Percentiles rank a stretch among this genome's conserved stretches.
These are phyloP conservation scores for Zhuliangozyma blackwelliae DNA, from an alignment of 1,139 yeast species.

Conservation along the genomic window DNA sequence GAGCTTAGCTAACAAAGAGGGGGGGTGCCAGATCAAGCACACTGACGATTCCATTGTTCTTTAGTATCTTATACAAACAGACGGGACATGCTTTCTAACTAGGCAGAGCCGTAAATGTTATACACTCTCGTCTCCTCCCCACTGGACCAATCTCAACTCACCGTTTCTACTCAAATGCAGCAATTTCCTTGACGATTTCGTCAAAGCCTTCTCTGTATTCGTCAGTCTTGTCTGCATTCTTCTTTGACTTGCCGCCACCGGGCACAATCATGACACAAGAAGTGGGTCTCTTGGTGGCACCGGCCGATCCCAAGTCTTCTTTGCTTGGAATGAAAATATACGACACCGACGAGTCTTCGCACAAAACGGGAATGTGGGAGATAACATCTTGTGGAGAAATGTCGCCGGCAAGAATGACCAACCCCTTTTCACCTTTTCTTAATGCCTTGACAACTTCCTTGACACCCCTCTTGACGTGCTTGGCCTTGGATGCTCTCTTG, in stretches of 20 bases:
- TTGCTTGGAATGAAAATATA: constrained; percentile 91
- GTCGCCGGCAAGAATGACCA: constrained; percentile 95
- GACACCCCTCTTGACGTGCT: constrained; percentile 97
- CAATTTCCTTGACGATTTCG: constrained; percentile 89
- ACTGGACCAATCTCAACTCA: not conserved
- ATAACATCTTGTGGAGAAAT: constrained; percentile 96
- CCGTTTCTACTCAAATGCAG: not conserved
- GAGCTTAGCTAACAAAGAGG: no score
- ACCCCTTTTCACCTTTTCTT: constrained; percentile 96
- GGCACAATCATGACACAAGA: constrained; percentile 97
- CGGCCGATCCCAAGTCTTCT: constrained; percentile 97
- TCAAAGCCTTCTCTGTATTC: constrained; percentile 92
- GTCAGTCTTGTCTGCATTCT: constrained; percentile 72
- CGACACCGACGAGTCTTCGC: constrained; percentile 92
- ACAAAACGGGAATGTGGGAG: constrained; percentile 93
- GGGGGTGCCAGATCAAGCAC: no score
- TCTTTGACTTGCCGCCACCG: constrained; percentile 85
- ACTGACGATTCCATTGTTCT: no score
- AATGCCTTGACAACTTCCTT: constrained; percentile 97
- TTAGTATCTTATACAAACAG: no score
- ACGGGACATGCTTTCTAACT: no score
- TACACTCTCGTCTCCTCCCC: not conserved
- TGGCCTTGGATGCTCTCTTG: constrained; percentile 95
- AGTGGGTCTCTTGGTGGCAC: constrained; percentile 98
- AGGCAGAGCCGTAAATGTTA: no score